A percentile compares a stretch with the other conserved stretches of the same genome.
Evolutionary conservation across 768 basidiomycete genomes (phyloP).

Genomic region (Trametes cinnabarina): DNA sequence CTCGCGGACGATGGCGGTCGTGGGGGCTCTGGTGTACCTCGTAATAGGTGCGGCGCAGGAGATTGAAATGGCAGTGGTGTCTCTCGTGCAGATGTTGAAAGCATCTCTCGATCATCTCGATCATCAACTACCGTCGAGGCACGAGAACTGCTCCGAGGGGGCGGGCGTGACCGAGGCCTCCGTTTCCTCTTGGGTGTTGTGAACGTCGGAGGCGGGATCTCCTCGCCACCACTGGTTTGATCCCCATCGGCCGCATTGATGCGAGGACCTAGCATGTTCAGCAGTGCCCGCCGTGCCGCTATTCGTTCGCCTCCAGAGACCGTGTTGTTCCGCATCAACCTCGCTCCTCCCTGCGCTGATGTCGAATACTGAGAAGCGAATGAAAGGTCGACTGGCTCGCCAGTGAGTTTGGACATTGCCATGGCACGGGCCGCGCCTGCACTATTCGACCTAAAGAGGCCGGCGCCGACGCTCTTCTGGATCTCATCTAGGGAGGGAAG

Average conservation of each 20-base stretch:
- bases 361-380: conserved; percentile 40
- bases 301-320: conserved; percentile 78
- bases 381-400: conserved; percentile 59
- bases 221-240: conserved; percentile 37
- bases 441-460: conserved; percentile 87
- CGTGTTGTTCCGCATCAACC: conserved; percentile 66
- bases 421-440: conserved; percentile 67
- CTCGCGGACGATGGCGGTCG: conserved; percentile 20
- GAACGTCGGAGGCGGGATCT: conserved; percentile 33
- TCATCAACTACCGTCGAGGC: conserved; percentile 47
- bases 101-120: conserved; percentile 37
- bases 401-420: conserved; percentile 85
- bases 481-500: conserved; percentile 78
- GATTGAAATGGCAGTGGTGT: conserved; percentile 58
- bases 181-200: conserved; percentile 45
- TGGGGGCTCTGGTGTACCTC: conserved; percentile 26
- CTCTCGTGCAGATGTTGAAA: conserved; percentile 44
- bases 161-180: conserved; percentile 53
- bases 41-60: conserved; percentile 40
- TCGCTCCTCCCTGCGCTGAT: conserved; percentile 47
- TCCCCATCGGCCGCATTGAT: conserved; percentile 63
- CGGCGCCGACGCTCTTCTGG: conserved; percentile 45
- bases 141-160: conserved; percentile 31
- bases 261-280: conserved; percentile 58
- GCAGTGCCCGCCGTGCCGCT: conserved; percentile 66